Base-by-base conservation (phyloP, 1,284 basidiomycete species). In the Irpex rosettiformis region DNA sequence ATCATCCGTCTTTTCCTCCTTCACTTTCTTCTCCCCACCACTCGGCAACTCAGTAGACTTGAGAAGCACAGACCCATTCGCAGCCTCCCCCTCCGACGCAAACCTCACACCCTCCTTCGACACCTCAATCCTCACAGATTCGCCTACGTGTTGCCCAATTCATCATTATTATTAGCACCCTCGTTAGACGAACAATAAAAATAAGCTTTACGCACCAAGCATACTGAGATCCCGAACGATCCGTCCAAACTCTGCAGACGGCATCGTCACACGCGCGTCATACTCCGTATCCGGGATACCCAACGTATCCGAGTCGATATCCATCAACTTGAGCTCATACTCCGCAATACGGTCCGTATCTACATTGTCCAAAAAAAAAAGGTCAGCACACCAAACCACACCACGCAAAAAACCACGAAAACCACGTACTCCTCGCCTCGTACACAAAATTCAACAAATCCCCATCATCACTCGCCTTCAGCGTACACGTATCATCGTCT, bases 251-350 rank as follows among this genome's bases (percentile, higher is more conserved):
- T 99, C 97, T 54, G 79, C 64, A 0, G 94, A 87, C 6, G 91
- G 85, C 85, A 99, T 89, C 29, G 88, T 90, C 58, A 99, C 88
- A 56, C 92, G 89, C 18, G 94, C 94, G 69, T 99, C 96, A 75
- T 99, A 99, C 62, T 96, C 91, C 2, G 97, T 99, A 66, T 98
- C 95, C n/a, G 97, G 97, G 67, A 99, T 98, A 55, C 93, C 92
- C 57, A 99, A 89, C 59, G 89, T 90, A 75, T 99, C 97, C 33
- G 91, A 81, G 75, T 99, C 96, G 69, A 99, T 99, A 70, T 99
- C 97, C 96, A 99, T 98, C 57, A 99, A 86, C 75, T 98, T 99
- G 89, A 99, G 94, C 69, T 98, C 96, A 77, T 98, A 99, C 72
- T 99, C 94, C 24, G 94, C 95, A 57, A 99, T 90, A 58, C 97